These are phyloP conservation scores for Syzygium aromaticum DNA, from an alignment of 345 rosid genomes.

Conservation along the genomic window DNA sequence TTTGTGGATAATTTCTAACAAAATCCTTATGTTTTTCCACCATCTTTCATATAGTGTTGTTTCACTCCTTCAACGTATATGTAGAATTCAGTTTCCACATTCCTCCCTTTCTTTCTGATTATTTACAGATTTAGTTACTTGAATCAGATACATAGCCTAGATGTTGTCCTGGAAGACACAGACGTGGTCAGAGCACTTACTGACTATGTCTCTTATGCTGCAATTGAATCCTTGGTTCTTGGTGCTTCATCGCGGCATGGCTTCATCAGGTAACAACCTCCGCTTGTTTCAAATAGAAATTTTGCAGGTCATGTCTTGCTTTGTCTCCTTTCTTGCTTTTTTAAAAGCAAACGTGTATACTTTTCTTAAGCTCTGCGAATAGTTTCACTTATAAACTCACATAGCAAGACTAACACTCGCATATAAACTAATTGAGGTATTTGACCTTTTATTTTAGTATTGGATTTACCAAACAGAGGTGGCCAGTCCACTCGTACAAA, in stretches of 20 bases:
- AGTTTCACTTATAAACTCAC: not conserved
- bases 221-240: conserved; percentile 70
- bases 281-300: not conserved
- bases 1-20: not conserved
- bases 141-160: conserved; percentile 51
- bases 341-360: not conserved
- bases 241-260: conserved; percentile 71
- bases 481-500: not conserved
- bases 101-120: not conserved
- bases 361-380: not conserved
- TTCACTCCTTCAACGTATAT: not conserved
- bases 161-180: conserved; percentile 51
- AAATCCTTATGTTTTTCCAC: not conserved
- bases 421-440: not conserved
- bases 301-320: not conserved
- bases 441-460: not conserved
- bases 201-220: conserved; percentile 61
- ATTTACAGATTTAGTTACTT: not conserved
- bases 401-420: not conserved
- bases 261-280: conserved; percentile 44
- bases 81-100: not conserved
- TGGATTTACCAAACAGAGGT: not conserved
- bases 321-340: not conserved
- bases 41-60: not conserved
- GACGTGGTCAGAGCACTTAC: conserved; percentile 61